Evolutionary conservation across 1,139 yeast genomes (phyloP).

Genomic region (Geotrichum carabidarum): DNA sequence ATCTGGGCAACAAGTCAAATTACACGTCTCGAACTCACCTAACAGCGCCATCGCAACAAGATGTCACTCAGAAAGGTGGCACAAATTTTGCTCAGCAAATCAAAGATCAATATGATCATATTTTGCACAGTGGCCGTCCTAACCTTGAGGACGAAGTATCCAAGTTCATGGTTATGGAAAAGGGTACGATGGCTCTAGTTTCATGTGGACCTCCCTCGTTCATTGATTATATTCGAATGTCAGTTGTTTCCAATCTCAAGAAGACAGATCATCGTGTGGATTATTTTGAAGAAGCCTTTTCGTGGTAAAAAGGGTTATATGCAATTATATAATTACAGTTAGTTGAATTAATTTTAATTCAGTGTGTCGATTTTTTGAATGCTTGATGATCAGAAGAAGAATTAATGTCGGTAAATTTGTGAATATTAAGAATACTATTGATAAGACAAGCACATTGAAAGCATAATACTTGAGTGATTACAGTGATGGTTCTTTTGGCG

Average conservation of each 20-base stretch:
- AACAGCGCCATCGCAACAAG: too few relatives aligned
- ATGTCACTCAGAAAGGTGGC: too few relatives aligned
- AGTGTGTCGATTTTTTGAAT: not conserved
- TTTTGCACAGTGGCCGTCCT: constrained; percentile 22
- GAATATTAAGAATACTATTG: not conserved
- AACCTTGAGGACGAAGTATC: constrained; percentile 22
- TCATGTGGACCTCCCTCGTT: constrained; percentile 31
- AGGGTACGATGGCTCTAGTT: constrained; percentile 26
- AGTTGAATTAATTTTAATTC: not conserved
- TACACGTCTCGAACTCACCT: too few relatives aligned
- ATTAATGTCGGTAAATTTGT: not conserved
- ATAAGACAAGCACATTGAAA: not conserved
- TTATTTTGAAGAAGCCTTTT: constrained; percentile 38
- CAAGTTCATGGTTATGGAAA: constrained; percentile 21
- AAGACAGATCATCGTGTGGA: constrained; percentile 29
- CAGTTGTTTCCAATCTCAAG: constrained; percentile 29
- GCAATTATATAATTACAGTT: not conserved
- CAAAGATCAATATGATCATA: constrained; percentile 7
- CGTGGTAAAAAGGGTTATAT: constrained; percentile 28
- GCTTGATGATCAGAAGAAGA: not conserved
- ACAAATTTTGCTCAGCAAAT: constrained; percentile 1
- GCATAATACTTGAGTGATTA: too few relatives aligned
- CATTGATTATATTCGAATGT: constrained; percentile 26
- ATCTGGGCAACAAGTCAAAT: too few relatives aligned
- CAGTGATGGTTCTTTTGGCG: too few relatives aligned